A percentile compares a stretch with the other conserved stretches of the same genome.
Conservation (phyloP, 306 rosid genomes). For the Lathyrus oleraceus region DNA sequence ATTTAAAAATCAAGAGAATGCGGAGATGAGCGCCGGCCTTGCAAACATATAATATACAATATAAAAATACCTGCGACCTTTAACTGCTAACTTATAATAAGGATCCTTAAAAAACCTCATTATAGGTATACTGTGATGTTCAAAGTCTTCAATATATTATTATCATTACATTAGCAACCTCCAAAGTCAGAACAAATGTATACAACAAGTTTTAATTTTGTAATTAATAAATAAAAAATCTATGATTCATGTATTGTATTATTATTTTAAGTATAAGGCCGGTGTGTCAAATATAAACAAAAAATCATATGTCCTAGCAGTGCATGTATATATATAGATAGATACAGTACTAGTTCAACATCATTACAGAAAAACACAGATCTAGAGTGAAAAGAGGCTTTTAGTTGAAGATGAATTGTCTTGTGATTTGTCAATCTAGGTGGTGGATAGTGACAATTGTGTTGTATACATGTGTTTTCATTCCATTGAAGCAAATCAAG, state of each 20-base stretch:
- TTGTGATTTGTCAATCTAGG: conserved; percentile 46
- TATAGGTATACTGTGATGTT: not conserved
- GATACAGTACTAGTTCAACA: not conserved
- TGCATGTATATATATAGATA: not conserved
- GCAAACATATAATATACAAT: conserved; percentile 12
- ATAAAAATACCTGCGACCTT: conserved; percentile 20
- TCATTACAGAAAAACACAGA: not conserved
- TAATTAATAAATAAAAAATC: conserved; percentile 23
- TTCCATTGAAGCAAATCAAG: conserved; percentile 59
- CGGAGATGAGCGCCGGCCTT: conserved; percentile 76
- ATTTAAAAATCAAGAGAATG: conserved; percentile 21
- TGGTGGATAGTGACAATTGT: conserved; percentile 51
- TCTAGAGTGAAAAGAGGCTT: not conserved
- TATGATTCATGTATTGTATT: conserved; percentile 22
- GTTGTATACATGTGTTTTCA: conserved; percentile 64
- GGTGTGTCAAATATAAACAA: conserved; percentile 28
- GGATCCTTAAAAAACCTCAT: not conserved
- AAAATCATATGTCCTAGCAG: conserved; percentile 3
- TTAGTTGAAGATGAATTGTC: conserved; percentile 50
- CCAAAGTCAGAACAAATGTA: conserved; percentile 49
- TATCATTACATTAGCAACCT: not conserved
- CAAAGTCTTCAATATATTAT: not conserved
- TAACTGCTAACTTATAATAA: not conserved
- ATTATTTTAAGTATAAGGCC: conserved; percentile 32
- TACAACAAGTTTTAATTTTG: conserved; percentile 3